Conservation (phyloP, 169 alveolate genomes). For the Cryptosporidium viatorum region DNA sequence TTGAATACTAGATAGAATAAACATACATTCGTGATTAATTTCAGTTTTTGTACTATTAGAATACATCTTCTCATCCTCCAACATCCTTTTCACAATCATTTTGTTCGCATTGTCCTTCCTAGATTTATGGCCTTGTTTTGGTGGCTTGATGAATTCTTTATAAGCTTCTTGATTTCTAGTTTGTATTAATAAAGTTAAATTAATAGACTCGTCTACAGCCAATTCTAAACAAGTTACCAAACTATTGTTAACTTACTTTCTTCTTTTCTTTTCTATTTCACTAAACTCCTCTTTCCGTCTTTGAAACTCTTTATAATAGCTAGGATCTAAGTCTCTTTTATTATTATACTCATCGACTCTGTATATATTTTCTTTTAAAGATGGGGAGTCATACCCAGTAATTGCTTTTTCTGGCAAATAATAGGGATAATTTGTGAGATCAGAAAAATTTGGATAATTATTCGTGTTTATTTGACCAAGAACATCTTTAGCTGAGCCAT, state of each 20-base stretch:
- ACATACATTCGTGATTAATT: conserved; percentile 13
- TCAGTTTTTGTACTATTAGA: conserved; percentile 9
- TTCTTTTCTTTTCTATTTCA: conserved; percentile 39
- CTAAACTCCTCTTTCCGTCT: conserved; percentile 28
- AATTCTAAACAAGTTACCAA: neutral
- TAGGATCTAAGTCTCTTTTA: conserved; percentile 16
- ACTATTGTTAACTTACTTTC: conserved; percentile 26
- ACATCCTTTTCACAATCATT: conserved; percentile 10
- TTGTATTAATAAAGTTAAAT: too few relatives aligned
- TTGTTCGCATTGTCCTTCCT: conserved; percentile 2
- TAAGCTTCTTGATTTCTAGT: conserved; percentile 56
- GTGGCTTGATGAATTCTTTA: conserved; percentile 27
- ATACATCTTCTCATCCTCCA: conserved; percentile 15
- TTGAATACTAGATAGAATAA: neutral
- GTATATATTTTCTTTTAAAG: conserved; percentile 34
- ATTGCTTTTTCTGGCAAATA: conserved; percentile 39
- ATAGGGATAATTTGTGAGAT: conserved; percentile 57
- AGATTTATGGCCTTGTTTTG: neutral
- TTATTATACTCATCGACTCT: neutral
- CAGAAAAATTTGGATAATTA: conserved; percentile 23
- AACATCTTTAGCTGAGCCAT: conserved; percentile 39
- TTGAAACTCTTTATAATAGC: conserved; percentile 21
- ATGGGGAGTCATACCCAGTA: conserved; percentile 45
- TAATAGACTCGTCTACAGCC: neutral
- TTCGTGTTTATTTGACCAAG: conserved; percentile 9